Evolutionary conservation across 148 eudicot genomes (phyloP).

Genomic region (Silene conica): DNA sequence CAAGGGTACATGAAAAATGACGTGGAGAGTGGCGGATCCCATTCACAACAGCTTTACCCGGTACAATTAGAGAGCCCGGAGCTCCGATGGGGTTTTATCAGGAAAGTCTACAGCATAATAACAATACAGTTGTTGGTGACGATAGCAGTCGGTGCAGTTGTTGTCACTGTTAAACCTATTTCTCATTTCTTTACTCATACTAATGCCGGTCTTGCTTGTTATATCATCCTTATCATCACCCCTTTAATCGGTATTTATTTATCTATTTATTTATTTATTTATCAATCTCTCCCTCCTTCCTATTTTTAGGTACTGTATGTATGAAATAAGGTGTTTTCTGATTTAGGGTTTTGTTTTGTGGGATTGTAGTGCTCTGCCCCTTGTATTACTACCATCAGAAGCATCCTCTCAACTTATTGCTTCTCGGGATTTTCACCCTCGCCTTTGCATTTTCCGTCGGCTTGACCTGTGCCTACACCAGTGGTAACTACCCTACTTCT

Average conservation of each 20-base stretch:
- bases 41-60: constrained; percentile 46
- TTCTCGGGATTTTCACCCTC: constrained; percentile 59
- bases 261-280: background rate
- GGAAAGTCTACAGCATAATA: constrained; percentile 72
- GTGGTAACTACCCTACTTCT: constrained; percentile 30
- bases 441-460: constrained; percentile 48
- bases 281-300: background rate
- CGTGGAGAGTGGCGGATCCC: constrained; percentile 32
- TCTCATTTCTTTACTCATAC: constrained; percentile 52
- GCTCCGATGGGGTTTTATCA: constrained; percentile 76
- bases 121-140: constrained; percentile 70
- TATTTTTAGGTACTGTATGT: too few species aligned
- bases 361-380: constrained; percentile 49
- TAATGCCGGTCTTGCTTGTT: constrained; percentile 55
- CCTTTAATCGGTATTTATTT: constrained; percentile 57
- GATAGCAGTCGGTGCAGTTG: constrained; percentile 62
- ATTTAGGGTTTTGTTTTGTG: constrained; percentile 6
- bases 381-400: constrained; percentile 46
- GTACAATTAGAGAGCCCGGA: constrained; percentile 54
- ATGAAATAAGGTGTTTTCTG: background rate
- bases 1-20: constrained; percentile 49
- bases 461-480: constrained; percentile 54
- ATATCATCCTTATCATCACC: constrained; percentile 55
- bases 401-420: constrained; percentile 60
- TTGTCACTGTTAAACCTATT: constrained; percentile 56